Evolutionary conservation across 768 basidiomycete genomes (phyloP), one percentile per base, ranked within the genome.

Genomic region (Amanita inopinata): DNA sequence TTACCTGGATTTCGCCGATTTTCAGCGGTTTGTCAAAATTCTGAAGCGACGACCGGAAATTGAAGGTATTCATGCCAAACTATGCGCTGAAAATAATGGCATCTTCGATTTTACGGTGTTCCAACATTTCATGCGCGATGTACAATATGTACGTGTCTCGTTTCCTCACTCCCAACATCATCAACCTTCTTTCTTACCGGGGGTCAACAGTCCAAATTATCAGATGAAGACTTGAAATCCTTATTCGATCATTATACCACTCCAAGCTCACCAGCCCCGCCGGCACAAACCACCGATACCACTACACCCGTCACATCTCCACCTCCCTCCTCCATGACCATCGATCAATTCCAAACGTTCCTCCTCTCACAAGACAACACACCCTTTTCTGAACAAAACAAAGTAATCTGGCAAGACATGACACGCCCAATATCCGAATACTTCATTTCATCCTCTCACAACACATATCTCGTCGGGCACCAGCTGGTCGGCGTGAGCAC

Each of bases 371-470:
- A 74, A 0, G 84, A 90, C 50, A 96, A 96, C 54, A 67, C 78
- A 2, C 65, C 64, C 0, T 70, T 71, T 50, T 58, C 54, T 58
- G 78, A 57, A 60, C 68, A 64, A 38, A 54, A 67, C 39, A 53
- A 49, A 20, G 63, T 61, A 19, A 62, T 78, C 9, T 69, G 67
- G 54, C 87, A 91, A 34, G 83, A 94, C 54, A 97, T 98, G 96
- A 83, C 85, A 0, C 70, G 76, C 1, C 91, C 94, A 1, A 63
- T 99, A 7, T 71, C 79, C 1, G 88, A 97, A 44, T 98, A 98
- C 89, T 89, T 70, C 54, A 75, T 93, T 54, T 90, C 86, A 3
- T 81, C 86, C 8, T 90, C 86, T 6, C 93, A 99, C 58, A 97
- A 99, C 55, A 92, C 90, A 1, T 92, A 76, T 61, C 77, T 93